phyloP scores from a whole-genome alignment of 345 rosid genomes.

The Carallia pectinifolia region DNA sequence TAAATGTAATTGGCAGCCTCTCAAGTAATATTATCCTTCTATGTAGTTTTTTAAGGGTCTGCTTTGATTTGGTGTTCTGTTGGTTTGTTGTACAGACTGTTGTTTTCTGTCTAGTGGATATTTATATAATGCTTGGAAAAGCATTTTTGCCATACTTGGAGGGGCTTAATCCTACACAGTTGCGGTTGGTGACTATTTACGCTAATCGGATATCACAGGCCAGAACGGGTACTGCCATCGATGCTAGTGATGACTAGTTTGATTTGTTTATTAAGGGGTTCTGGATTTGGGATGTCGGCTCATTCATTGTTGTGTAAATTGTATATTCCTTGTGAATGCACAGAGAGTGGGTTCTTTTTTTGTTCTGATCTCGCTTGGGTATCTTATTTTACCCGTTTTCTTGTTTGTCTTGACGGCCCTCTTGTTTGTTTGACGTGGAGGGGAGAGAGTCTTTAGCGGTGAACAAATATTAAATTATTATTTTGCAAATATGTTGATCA shows the following conservation, averaged over 20 bases:
- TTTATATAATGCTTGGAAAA: constrained; percentile 95
- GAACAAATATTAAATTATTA: constrained; percentile 17
- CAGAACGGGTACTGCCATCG: constrained; percentile 71
- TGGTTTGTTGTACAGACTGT: constrained; percentile 63
- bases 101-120: constrained; percentile 97
- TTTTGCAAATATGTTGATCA: constrained; percentile 35
- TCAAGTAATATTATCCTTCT: not conserved
- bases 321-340: constrained; percentile 57
- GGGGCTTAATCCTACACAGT: constrained; percentile 84
- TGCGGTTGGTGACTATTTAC: constrained; percentile 88
- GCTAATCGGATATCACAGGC: constrained; percentile 99
- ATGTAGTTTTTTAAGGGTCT: not conserved
- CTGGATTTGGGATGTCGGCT: constrained; percentile 22
- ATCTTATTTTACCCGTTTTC: not conserved
- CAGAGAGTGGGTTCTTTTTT: constrained; percentile 22
- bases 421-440: constrained; percentile 20
- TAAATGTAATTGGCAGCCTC: not conserved
- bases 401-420: not conserved
- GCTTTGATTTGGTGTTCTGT: not conserved
- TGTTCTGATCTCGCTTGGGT: not conserved
- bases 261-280: constrained; percentile 14
- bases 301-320: constrained; percentile 39
- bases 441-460: constrained; percentile 23
- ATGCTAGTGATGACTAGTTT: constrained; percentile 37
- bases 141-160: constrained; percentile 92